Base-by-base conservation (phyloP, 345 rosid genomes). In the Dimocarpus longan region DNA sequence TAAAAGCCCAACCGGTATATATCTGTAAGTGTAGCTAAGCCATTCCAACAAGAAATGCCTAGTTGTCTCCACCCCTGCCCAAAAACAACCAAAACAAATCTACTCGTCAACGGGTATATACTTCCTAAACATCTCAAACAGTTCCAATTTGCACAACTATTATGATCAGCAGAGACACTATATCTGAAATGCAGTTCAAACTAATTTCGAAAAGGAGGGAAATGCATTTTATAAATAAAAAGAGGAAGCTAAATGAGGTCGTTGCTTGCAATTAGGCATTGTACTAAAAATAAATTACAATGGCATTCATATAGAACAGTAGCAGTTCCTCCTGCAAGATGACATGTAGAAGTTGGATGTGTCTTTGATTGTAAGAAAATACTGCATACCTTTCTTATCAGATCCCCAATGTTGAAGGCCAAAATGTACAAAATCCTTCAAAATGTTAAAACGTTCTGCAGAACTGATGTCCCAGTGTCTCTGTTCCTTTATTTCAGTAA, bases 371-470 rank as follows among this genome's bases (percentile, higher is more conserved):
- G 57, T 10, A 52, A 15, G 13, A 10, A 60, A 42, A 39, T 18
- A 74, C 18, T 9, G 13, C 75, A 71, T 78, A 92, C 97, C 99
- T 87, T 94, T 93, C 43, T 83, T 86, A 79, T 96, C 98, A 28
- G 99, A 96, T 73, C 98, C 98, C 99, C 98, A 96, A 74, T 96
- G 98, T 77, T 96, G 85, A 65, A 96, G 95, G 60, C 99, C 97
- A 87, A 83, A 89, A 40, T 80, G 93, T 16, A 83, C 93, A 63
- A 87, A 94, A 77, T 96, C 97, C 87, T 96, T 93, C 82, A 96
- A 78, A 80, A 96, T 91, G 85, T 88, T 88, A 26, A 94, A 85
- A 60, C 98, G 84, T 84, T 96, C 97, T 65, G 87, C 91, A 11
- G 98, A 94, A 62, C 89, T 87, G 56, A 94, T 96, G 85, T 96